Base-by-base conservation (phyloP, 1,284 basidiomycete genomes). In the Cystobasidium pallidum region DNA sequence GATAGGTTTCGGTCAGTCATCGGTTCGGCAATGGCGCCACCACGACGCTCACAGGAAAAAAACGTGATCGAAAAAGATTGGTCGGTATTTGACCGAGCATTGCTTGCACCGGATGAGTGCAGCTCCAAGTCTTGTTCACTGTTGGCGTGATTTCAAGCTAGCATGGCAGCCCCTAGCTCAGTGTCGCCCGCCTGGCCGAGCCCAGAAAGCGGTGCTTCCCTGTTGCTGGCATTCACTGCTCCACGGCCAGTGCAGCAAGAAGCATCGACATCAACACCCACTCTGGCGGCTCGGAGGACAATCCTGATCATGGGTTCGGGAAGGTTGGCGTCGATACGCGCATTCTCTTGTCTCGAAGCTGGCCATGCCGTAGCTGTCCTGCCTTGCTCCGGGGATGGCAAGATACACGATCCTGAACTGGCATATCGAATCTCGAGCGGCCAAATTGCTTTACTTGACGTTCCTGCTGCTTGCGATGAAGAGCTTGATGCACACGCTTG, bases 381-480 rank as follows among this genome's bases (percentile, higher is more conserved):
- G 24, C 34, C 70, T 17, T 39, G 24, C 2, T 51, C 75, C 8
- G 63, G 57, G 34, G 83, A 83, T 10, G 77, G 89, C 10, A 41
- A 45, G 84, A 74, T n/a, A 59, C 13, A 41, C 36, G 84, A 74
- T n/a, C 61, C 72, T 36, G 78, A 78, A 30, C 39, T 79, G 70
- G 73, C 71, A 85, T 36, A 77, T 79, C 17, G 87, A 84, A 41
- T 72, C 21, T 36, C 58, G 21, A 52, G 28, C 24, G 24, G 54
- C 30, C 47, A 73, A 75, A 79, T 90, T 39, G 79, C 79, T 11
- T 54, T 51, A 51, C 76, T 78, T 34, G 52, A 49, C 8, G 66
- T 73, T n/a, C 73, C 76, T 7, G 66, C 78, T 26, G 28, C 21
- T 28, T 1, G 17, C 4, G 28, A n/a, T 19, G 30, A 52, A n/a